A percentile compares a stretch with the other conserved stretches of the same genome.
phyloP scores from a whole-genome alignment of 31 red algal species.

The Porphyra umbilicalis region DNA sequence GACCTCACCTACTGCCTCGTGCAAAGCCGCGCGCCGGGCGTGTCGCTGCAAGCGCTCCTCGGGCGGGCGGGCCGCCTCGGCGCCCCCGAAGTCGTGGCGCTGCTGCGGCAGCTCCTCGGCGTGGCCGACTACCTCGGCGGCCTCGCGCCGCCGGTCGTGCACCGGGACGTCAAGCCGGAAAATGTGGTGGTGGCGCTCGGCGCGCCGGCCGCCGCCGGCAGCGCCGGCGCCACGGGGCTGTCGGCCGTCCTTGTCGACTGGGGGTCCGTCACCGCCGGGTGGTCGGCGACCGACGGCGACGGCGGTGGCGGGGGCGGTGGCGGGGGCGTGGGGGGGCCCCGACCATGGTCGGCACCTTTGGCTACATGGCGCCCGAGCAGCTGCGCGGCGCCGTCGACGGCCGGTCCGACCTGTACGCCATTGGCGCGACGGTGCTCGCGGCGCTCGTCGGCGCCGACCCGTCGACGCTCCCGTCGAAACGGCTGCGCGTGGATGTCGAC shows the following conservation, averaged over 20 bases:
- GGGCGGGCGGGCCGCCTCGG: slow-evolving; percentile 23
- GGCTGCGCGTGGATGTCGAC: slow-evolving; percentile 34
- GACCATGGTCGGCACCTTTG: slow-evolving; percentile 53
- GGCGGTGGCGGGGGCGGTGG: slow-evolving; percentile 16
- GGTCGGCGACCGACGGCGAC: not conserved
- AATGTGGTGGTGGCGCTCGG: slow-evolving; percentile 47
- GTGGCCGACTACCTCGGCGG: slow-evolving; percentile 39
- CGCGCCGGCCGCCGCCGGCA: not conserved
- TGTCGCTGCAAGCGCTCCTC: slow-evolving; percentile 18
- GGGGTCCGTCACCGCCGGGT: not conserved
- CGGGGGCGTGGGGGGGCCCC: slow-evolving; percentile 15
- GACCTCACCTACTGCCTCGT: slow-evolving; percentile 36
- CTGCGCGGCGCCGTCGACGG: slow-evolving; percentile 26
- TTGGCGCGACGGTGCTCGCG: slow-evolving; percentile 34
- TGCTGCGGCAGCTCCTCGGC: slow-evolving; percentile 30
- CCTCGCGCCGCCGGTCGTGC: slow-evolving; percentile 43
- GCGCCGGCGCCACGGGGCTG: not conserved
- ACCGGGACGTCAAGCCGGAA: slow-evolving; percentile 46
- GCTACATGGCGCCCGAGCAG: slow-evolving; percentile 65
- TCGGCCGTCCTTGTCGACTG: not conserved
- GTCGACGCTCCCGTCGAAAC: slow-evolving; percentile 13
- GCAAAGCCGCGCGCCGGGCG: slow-evolving; percentile 23
- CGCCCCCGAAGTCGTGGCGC: slow-evolving; percentile 17
- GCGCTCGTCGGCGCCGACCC: slow-evolving; percentile 19
- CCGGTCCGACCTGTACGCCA: slow-evolving; percentile 45